A percentile compares a stretch with the other conserved stretches of the same genome.
phyloP scores from a whole-genome alignment of 345 rosid genomes.

The Theobroma cacao region DNA sequence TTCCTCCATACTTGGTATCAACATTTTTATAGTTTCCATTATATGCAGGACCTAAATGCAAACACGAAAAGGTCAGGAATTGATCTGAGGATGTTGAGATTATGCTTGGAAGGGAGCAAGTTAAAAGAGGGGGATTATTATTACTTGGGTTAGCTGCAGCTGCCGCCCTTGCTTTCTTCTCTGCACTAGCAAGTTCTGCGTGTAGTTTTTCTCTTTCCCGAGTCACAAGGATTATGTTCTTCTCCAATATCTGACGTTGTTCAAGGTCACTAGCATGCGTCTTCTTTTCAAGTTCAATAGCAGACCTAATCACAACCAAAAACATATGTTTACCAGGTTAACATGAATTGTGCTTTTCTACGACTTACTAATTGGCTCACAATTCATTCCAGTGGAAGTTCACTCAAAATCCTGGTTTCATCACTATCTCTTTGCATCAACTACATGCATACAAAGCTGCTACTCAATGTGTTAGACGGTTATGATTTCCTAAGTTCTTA shows the following conservation, averaged over 20 bases:
- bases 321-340: not conserved
- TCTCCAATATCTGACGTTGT: slow-evolving; percentile 61
- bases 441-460: not conserved
- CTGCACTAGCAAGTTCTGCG: slow-evolving; percentile 42
- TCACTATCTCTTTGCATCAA: not conserved
- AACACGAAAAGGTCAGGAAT: slow-evolving; percentile 5
- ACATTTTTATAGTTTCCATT: slow-evolving; percentile 44
- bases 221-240: slow-evolving; percentile 40
- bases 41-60: slow-evolving; percentile 35
- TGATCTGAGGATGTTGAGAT: slow-evolving; percentile 7
- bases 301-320: slow-evolving; percentile 41
- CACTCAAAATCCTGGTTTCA: not conserved
- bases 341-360: not conserved
- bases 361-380: not conserved
- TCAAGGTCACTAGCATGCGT: slow-evolving; percentile 57
- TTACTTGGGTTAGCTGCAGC: slow-evolving; percentile 53
- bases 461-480: not conserved
- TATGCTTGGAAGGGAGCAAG: not conserved
- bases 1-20: slow-evolving; percentile 37
- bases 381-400: not conserved
- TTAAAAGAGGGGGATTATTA: not conserved
- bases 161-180: slow-evolving; percentile 46
- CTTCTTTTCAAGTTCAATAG: slow-evolving; percentile 77
- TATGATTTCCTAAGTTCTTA: not conserved
- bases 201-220: slow-evolving; percentile 51